A percentile compares a stretch with the other conserved stretches of the same genome.
These are phyloP conservation scores for Nigrospora oryzae DNA, from an alignment of 2,329 filamentous ascomycete genomes.

Conservation along the genomic window DNA sequence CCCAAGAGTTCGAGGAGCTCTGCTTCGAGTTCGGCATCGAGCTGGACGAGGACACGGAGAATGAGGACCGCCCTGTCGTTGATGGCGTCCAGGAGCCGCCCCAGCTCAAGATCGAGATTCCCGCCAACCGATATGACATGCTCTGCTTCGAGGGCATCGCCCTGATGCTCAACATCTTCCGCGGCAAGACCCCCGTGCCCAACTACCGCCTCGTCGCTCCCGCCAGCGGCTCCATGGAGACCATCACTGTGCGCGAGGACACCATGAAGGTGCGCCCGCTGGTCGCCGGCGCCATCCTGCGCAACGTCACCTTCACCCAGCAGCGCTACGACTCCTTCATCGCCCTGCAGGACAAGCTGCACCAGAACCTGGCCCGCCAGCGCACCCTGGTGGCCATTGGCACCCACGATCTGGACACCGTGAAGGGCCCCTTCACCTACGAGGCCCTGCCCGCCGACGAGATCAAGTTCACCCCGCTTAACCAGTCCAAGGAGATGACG, in stretches of 20 bases:
- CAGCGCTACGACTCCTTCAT: slow-evolving; percentile 97
- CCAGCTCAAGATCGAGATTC: slow-evolving; percentile 96
- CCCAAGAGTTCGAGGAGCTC: slow-evolving; percentile 89
- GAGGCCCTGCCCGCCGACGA: slow-evolving; percentile 87
- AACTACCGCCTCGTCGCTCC: slow-evolving; percentile 72
- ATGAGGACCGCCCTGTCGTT: slow-evolving; percentile 63
- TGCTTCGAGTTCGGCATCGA: slow-evolving; percentile 99
- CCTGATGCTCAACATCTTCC: slow-evolving; percentile 92
- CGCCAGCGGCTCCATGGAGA: slow-evolving; percentile 64
- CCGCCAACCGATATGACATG: slow-evolving; percentile 90
- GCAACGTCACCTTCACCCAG: slow-evolving; percentile 86
- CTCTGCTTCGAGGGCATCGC: slow-evolving; percentile 96
- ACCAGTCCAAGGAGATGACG: slow-evolving; percentile 84
- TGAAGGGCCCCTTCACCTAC: slow-evolving; percentile 93
- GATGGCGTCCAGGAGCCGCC: slow-evolving; percentile 78
- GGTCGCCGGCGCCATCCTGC: slow-evolving; percentile 80
- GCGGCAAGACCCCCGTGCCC: slow-evolving; percentile 65
- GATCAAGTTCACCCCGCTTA: slow-evolving; percentile 84
- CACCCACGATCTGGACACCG: slow-evolving; percentile 89
- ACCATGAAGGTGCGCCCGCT: slow-evolving; percentile 78
- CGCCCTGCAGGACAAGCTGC: slow-evolving; percentile 91
- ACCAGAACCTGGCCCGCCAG: slow-evolving; percentile 90
- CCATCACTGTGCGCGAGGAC: slow-evolving; percentile 68
- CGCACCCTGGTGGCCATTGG: slow-evolving; percentile 93
- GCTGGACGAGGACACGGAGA: slow-evolving; percentile 88